Base-by-base conservation (phyloP, 805 yeast genomes). In the Isabelozyma pseudorhagii region DNA sequence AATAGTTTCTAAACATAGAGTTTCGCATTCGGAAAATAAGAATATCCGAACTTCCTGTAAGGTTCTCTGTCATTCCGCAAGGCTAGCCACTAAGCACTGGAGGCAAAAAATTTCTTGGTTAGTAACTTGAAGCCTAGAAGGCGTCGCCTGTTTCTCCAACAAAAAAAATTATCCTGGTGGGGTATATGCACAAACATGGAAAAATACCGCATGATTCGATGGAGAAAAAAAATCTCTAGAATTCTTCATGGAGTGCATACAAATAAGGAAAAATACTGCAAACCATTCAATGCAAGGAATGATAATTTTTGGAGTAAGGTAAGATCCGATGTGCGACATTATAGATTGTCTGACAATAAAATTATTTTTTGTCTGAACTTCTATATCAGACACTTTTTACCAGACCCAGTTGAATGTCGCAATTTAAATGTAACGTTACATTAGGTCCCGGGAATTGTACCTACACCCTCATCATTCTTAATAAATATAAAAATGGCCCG, bases 391-490 rank as follows among this genome's bases (percentile, higher is more conserved):
- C 39, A 43, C 25, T 21, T 21, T 21, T 21, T 21, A 5, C 1
- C 25, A 5, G 6, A 6, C 39, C 34, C 14, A 14, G 44, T 9
- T 13, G 14, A 29, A 46, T 39, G 46, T 36, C 44, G 27, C 50
- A 46, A 34, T 45, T 6, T 6, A 40, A 34, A 46, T 40, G 41
- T 38, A 41, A 31, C 39, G 45, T 42, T 58, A 25, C 42, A 40
- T 40, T 38, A 2, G n/a, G 15, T 17, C n/a, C 10, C 28, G 42
- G 25, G 29, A 27, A 15, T 27, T 40, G 9, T 27, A 31, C 36
- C 10, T 31, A 9, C 36, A 31, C 36, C 36, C 36, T 31, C n/a
- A 10, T 13, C 36, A 31, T 9, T 31, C 36, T 13, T 31, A 2
- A 13, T 31, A 31, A 31, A 31, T 31, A 31, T 31, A 31, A 31